Conservation (phyloP, 1,284 basidiomycete genomes). For the Earliella scabrosa region DNA sequence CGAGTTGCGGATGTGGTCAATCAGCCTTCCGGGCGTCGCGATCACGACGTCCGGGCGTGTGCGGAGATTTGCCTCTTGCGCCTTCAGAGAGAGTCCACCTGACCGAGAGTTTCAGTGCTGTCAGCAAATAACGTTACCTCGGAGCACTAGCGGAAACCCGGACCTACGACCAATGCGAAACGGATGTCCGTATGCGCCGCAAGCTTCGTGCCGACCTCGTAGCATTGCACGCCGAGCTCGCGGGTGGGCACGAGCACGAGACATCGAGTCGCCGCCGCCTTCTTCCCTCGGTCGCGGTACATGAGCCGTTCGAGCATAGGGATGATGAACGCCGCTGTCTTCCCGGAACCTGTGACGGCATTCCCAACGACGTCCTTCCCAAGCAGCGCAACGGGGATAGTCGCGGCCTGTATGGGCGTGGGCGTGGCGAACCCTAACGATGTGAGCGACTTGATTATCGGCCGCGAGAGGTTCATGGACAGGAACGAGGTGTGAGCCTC, state of each 20-base stretch:
- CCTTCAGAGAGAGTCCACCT: slow-evolving; percentile 92
- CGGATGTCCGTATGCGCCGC: slow-evolving; percentile 88
- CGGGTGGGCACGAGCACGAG: slow-evolving; percentile 92
- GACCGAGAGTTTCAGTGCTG: slow-evolving; percentile 5
- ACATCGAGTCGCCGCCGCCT: slow-evolving; percentile 90
- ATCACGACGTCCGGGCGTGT: slow-evolving; percentile 92
- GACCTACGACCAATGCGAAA: slow-evolving; percentile 89
- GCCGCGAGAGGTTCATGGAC: slow-evolving; percentile 88
- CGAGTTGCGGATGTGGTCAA: slow-evolving; percentile 97
- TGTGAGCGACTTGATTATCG: slow-evolving; percentile 86
- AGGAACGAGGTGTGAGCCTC: slow-evolving; percentile 72
- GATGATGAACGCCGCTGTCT: slow-evolving; percentile 95
- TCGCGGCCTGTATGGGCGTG: slow-evolving; percentile 93
- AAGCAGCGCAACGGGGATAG: slow-evolving; percentile 90
- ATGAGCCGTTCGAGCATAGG: slow-evolving; percentile 92
- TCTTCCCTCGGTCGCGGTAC: slow-evolving; percentile 86
- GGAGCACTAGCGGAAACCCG: slow-evolving; percentile 27
- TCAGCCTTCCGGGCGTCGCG: slow-evolving; percentile 94
- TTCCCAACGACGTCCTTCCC: slow-evolving; percentile 96
- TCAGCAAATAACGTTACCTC: slow-evolving; percentile 9
- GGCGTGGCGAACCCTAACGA: slow-evolving; percentile 84
- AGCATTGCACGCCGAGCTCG: slow-evolving; percentile 94
- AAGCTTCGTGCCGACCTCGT: slow-evolving; percentile 87
- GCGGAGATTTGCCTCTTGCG: slow-evolving; percentile 86
- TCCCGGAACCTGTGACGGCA: slow-evolving; percentile 95